Base-by-base conservation (phyloP, 768 basidiomycete genomes). In the Kwoniella botswanensis region DNA sequence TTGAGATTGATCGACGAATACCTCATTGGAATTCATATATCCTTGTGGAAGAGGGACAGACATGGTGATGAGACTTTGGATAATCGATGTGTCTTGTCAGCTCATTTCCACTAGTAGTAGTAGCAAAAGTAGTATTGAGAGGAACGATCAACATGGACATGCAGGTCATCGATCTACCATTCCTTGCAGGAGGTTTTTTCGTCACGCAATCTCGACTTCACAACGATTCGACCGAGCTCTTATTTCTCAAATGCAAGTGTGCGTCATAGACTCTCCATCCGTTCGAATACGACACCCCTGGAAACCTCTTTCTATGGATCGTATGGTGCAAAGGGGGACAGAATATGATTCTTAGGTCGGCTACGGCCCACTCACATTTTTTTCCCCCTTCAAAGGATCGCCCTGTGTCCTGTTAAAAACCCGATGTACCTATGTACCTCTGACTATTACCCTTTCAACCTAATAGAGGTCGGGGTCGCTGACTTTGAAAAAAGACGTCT, bases 31-130 rank as follows among this genome's bases (percentile, higher is more conserved):
- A 43, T 68, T 68, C 35, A 22, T 11, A 29, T 68, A 68, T 11
- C 60, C 67, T 21, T 68, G 67, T 12, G 52, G 67, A 3, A 42
- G 60, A 15, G 67, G 67, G 22, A 62, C 61, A 18, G 67, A 62
- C 67, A 68, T 68, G 17, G n/a, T 61, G 67, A 57, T 29, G 26
- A 61, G 18, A 22, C 42, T 61, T 61, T 18, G 12, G n/a, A 44
- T n/a, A 17, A 43, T 59, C 35, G 35, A 50, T 50, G 18, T 50
- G 18, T 50, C 46, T 13, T 43, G 59, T 61, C 21, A 61, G 59
- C 59, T 17, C 57, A 58, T 58, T 12, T 24, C 17, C 57, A 58
- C 57, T 21, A 12, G 57, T 26, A 35, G 15, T 26, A 24, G 17
- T 58, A 50, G 15, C 46, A 50, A 17, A 17, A 6, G 46, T 50